Evolutionary conservation across 2,329 filamentous ascomycete genomes (phyloP).

Genomic region (Nemania sp.): DNA sequence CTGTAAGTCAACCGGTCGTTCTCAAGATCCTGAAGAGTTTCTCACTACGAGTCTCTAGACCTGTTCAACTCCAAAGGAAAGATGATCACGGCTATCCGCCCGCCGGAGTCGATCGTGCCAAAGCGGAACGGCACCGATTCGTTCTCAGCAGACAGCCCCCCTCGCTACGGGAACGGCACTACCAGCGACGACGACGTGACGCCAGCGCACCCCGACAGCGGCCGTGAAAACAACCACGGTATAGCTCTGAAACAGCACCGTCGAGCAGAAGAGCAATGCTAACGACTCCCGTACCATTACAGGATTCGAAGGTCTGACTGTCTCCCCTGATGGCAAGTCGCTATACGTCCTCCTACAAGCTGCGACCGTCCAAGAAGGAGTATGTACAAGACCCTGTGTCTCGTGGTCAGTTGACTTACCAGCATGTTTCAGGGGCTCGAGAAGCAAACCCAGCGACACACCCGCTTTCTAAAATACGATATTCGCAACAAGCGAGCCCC

Average conservation of each 20-base stretch:
- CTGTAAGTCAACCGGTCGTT: slow-evolving; percentile 51
- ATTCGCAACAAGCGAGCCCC: slow-evolving; percentile 51
- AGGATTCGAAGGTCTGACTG: slow-evolving; percentile 70
- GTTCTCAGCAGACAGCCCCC: slow-evolving; percentile 68
- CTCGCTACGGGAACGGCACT: slow-evolving; percentile 57
- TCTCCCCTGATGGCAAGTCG: slow-evolving; percentile 64
- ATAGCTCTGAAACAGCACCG: not conserved
- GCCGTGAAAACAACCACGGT: slow-evolving; percentile 72
- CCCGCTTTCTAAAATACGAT: slow-evolving; percentile 68
- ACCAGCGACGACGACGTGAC: slow-evolving; percentile 46
- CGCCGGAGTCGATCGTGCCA: slow-evolving; percentile 67
- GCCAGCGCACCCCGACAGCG: slow-evolving; percentile 62
- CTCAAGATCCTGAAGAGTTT: not conserved
- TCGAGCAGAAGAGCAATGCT: not conserved
- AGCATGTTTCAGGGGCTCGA: slow-evolving; percentile 31
- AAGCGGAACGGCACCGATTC: slow-evolving; percentile 63
- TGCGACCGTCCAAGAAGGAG: slow-evolving; percentile 65
- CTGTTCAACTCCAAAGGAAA: slow-evolving; percentile 59
- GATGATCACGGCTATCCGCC: slow-evolving; percentile 67
- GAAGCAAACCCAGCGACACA: slow-evolving; percentile 59
- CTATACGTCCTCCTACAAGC: slow-evolving; percentile 70
- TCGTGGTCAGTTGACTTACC: slow-evolving; percentile 3
- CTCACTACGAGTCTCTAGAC: slow-evolving; percentile 27
- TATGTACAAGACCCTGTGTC: slow-evolving; percentile 35
- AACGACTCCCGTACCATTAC: not conserved